phyloP scores from a whole-genome alignment of 805 yeast species.

The Maudiozyma pseudohumilis region DNA sequence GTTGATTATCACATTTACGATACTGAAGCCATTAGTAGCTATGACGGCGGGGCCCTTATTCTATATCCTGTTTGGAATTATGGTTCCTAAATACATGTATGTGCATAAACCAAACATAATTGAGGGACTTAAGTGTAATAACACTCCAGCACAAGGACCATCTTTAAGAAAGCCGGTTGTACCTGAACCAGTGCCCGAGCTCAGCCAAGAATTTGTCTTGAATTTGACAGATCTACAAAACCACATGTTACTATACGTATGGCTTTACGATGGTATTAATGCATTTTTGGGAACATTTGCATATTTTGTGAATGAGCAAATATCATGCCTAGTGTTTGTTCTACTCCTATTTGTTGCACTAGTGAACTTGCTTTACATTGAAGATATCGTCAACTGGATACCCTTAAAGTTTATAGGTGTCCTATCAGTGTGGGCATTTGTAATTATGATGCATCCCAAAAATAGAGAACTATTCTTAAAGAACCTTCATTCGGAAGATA shows the following conservation, averaged over 20 bases:
- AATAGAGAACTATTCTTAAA: constrained; percentile 39
- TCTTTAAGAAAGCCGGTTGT: constrained; percentile 38
- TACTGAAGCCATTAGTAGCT: constrained; percentile 51
- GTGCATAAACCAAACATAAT: constrained; percentile 53
- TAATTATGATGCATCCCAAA: constrained; percentile 42
- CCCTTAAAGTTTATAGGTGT: constrained; percentile 34
- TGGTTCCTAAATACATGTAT: constrained; percentile 57
- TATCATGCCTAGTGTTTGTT: constrained; percentile 45
- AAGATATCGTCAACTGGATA: constrained; percentile 19
- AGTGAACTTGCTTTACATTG: constrained; percentile 25
- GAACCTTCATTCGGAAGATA: constrained; percentile 51
- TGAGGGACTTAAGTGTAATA: constrained; percentile 29
- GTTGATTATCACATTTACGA: constrained; percentile 39
- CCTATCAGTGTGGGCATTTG: constrained; percentile 40
- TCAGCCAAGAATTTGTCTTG: constrained; percentile 65
- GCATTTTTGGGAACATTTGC: constrained; percentile 45
- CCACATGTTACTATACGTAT: constrained; percentile 57
- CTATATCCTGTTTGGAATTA: constrained; percentile 40
- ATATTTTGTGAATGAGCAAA: constrained; percentile 51
- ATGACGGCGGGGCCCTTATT: constrained; percentile 46
- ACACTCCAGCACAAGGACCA: constrained; percentile 42
- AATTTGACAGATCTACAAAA: constrained; percentile 81
- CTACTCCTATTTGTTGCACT: constrained; percentile 26
- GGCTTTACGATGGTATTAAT: constrained; percentile 47
- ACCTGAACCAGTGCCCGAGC: constrained; percentile 68